A percentile compares a stretch with the other conserved stretches of the same genome.
phyloP scores from a whole-genome alignment of 2,329 filamentous ascomycete genomes.

The Daldinia sp. region DNA sequence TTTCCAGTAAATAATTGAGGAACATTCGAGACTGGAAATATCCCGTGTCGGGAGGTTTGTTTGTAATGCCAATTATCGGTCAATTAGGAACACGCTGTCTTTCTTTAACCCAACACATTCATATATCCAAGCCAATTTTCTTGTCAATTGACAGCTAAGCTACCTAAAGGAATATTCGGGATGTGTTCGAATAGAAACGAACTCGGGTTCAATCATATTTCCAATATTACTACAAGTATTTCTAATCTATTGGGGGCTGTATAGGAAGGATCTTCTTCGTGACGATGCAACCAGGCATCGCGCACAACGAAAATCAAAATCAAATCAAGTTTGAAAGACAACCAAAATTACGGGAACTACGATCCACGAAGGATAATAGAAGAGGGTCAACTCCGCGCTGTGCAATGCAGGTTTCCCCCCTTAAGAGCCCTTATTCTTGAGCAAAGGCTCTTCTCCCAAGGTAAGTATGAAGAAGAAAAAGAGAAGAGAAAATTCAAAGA shows the following conservation, averaged over 20 bases:
- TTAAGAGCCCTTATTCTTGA: conserved; percentile 43
- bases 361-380: conserved; percentile 48
- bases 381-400: conserved; percentile 59
- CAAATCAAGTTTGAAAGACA: conserved; percentile 37
- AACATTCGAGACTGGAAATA: no score
- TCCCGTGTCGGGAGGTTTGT: no score
- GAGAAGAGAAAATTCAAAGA: conserved; percentile 8
- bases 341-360: conserved; percentile 49
- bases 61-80: no score
- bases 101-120: no score
- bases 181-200: no score
- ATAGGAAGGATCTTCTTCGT: conserved; percentile 16
- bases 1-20: no score
- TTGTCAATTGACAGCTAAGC: no score
- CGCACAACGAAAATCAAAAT: conserved; percentile 27
- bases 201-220: no score
- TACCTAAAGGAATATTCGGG: no score
- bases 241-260: not conserved
- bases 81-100: no score
- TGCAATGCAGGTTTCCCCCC: conserved; percentile 63
- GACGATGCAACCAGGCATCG: conserved; percentile 23
- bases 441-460: conserved; percentile 42
- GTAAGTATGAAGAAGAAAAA: conserved; percentile 49
- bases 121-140: no score
- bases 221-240: no score